Base-by-base conservation (phyloP, 306 rosid genomes). In the Vicia villosa region DNA sequence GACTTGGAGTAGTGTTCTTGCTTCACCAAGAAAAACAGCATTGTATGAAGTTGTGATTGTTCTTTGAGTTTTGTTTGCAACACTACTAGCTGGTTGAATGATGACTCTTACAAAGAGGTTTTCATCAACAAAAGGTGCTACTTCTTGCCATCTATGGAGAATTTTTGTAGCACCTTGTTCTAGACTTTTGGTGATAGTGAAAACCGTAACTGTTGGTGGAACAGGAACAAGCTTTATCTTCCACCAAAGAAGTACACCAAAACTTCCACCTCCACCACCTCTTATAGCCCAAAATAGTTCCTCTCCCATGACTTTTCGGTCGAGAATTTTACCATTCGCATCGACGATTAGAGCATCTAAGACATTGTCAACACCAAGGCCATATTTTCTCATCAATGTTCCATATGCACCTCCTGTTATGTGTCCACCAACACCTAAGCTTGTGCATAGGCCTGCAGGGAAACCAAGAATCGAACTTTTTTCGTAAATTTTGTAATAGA, bases 401-500 rank as follows among this genome's bases (percentile, higher is more conserved):
- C 97, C 97, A 66, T 81, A 88, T 0, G 88, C 97, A 4, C 97
- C 97, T 6, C 97, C 97, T 3, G 83, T 86, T 0, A 88, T 74
- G 38, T 88, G 95, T 10, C 97, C 97, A 3, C 96, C 93, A 3
- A 81, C 56, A 0, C 96, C 96, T 30, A 88, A 65, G 4, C 76
- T 83, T 2, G 92, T 61, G 55, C 93, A 88, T 3, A 77, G 16
- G 0, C 89, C 82, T 34, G 88, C 90, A 43, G 90, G 95, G 78
- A 79, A 90, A 4, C 88, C 86, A 60, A 52, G 86, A 46, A 77
- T 41, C 1, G 67, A 20, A 64, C 89, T 87, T 56, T 69, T 74
- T 54, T 79, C 76, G 0, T 74, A 77, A 20, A 90, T 84, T 60
- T 68, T 70, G 49, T 84, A 86, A 26, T 87, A 87, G 24, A 84